Conservation (phyloP, 2,329 filamentous ascomycete genomes). For the Didymella segeticola region DNA sequence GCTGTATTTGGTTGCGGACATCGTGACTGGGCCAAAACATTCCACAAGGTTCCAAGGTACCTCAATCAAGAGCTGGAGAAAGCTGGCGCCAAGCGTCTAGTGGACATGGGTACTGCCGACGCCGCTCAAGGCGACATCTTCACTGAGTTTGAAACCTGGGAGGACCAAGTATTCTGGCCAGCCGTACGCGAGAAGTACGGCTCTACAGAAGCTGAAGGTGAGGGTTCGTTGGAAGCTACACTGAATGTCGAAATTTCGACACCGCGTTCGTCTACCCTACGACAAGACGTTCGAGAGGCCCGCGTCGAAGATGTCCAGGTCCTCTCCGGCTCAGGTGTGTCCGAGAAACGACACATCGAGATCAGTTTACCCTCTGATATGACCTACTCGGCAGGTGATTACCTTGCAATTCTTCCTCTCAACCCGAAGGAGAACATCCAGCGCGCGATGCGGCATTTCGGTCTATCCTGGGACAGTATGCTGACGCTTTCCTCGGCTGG, state of each 20-base stretch:
- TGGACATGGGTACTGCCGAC: slow-evolving; percentile 44
- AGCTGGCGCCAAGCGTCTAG: slow-evolving; percentile 40
- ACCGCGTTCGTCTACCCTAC: slow-evolving; percentile 43
- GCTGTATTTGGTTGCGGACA: slow-evolving; percentile 53
- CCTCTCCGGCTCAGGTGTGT: slow-evolving; percentile 35
- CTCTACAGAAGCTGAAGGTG: slow-evolving; percentile 30
- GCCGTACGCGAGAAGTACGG: slow-evolving; percentile 44
- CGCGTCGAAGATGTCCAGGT: slow-evolving; percentile 42
- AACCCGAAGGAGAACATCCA: slow-evolving; percentile 69
- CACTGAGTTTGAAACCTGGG: slow-evolving; percentile 52
- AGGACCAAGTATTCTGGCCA: slow-evolving; percentile 48
- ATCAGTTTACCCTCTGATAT: slow-evolving; percentile 55
- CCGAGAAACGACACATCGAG: slow-evolving; percentile 51
- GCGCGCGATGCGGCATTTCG: slow-evolving; percentile 69
- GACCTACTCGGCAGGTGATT: slow-evolving; percentile 76
- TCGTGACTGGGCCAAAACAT: slow-evolving; percentile 52
- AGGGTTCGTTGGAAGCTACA: slow-evolving; percentile 33
- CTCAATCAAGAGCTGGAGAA: slow-evolving; percentile 42
- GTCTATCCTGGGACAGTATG: slow-evolving; percentile 72
- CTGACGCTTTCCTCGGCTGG: slow-evolving; percentile 67
- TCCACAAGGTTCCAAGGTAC: slow-evolving; percentile 50
- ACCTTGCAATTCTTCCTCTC: slow-evolving; percentile 74
- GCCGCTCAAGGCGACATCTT: slow-evolving; percentile 50
- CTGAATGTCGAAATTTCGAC: slow-evolving; percentile 44
- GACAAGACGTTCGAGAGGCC: slow-evolving; percentile 48